A percentile compares a stretch with the other conserved stretches of the same genome.
These are phyloP conservation scores for Phytomonas francai DNA, from an alignment of 208 protist genomes.

Conservation along the genomic window DNA sequence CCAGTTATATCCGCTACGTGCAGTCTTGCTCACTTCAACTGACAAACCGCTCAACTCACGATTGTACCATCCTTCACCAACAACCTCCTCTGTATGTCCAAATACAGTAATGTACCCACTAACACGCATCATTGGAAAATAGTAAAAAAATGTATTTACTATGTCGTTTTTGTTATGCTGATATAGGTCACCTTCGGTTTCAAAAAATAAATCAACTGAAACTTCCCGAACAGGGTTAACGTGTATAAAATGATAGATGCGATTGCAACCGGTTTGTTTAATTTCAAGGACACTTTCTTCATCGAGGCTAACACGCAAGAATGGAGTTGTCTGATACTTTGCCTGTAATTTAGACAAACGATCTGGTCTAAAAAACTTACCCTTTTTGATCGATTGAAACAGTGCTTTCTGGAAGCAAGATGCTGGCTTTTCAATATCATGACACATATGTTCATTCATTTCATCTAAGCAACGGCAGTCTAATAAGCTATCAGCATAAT, in stretches of 20 bases:
- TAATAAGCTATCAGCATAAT: conserved; percentile 44
- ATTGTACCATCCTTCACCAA: conserved; percentile 40
- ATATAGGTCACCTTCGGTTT: conserved; percentile 12
- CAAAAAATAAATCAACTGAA: conserved; percentile 25
- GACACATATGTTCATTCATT: conserved; percentile 19
- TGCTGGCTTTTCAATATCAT: conserved; percentile 8
- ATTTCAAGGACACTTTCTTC: conserved; percentile 19
- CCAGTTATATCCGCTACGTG: conserved; percentile 31
- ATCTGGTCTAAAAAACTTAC: conserved; percentile 28
- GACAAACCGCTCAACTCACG: conserved; percentile 28
- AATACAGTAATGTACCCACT: conserved; percentile 23
- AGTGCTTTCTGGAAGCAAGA: conserved; percentile 17
- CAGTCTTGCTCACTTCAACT: conserved; percentile 13
- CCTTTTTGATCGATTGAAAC: conserved; percentile 24
- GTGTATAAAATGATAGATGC: conserved; percentile 24
- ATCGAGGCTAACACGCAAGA: conserved; percentile 24
- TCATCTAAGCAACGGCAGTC: conserved; percentile 21
- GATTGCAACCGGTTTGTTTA: conserved; percentile 6
- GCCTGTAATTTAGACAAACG: conserved; percentile 20
- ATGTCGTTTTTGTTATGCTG: conserved; percentile 25
- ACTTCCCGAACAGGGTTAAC: conserved; percentile 19
- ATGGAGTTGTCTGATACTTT: conserved; percentile 16
- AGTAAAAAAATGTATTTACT: conserved; percentile 60
- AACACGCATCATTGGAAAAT: conserved; percentile 32
- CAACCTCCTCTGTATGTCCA: conserved; percentile 18